phyloP scores from a whole-genome alignment of 2,329 filamentous ascomycete genomes.

The Venturia asperata region DNA sequence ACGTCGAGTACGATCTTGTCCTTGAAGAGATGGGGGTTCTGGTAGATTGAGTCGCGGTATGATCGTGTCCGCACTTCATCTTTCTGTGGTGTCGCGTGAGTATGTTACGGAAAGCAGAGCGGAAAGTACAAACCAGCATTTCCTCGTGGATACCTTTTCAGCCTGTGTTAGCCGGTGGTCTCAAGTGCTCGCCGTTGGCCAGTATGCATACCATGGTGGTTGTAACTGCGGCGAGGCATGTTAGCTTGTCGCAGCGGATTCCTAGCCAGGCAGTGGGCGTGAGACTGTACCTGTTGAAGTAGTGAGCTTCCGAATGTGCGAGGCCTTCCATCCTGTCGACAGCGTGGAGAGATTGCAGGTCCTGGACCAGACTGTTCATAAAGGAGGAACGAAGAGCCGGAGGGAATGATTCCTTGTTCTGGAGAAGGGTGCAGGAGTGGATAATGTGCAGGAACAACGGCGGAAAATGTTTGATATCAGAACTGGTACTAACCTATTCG shows the following conservation, averaged over 20 bases:
- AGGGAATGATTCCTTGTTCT: not conserved
- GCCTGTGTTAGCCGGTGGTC: slow-evolving; percentile 34
- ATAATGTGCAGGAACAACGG: not conserved
- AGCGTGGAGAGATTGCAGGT: not conserved
- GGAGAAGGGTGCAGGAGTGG: not conserved
- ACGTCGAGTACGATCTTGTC: slow-evolving; percentile 94
- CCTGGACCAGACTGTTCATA: not conserved
- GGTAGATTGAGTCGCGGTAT: slow-evolving; percentile 95
- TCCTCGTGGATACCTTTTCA: slow-evolving; percentile 84
- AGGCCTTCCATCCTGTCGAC: slow-evolving; percentile 51
- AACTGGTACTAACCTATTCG: not conserved
- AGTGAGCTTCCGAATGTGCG: slow-evolving; percentile 95
- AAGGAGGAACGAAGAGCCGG: not conserved
- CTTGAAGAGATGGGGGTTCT: slow-evolving; percentile 91
- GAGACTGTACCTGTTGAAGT: slow-evolving; percentile 80
- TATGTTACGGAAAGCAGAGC: slow-evolving; percentile 13
- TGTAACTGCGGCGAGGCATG: slow-evolving; percentile 59
- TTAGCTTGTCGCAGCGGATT: not conserved
- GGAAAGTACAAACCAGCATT: slow-evolving; percentile 70
- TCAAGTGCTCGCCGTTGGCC: slow-evolving; percentile 30
- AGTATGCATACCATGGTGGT: slow-evolving; percentile 79
- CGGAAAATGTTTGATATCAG: not conserved
- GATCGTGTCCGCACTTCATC: slow-evolving; percentile 95
- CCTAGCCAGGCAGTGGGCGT: not conserved
- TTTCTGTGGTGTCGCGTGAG: slow-evolving; percentile 54